Evolutionary conservation across 2,329 filamentous ascomycete genomes (phyloP).

Genomic region (Xylariales sp.): DNA sequence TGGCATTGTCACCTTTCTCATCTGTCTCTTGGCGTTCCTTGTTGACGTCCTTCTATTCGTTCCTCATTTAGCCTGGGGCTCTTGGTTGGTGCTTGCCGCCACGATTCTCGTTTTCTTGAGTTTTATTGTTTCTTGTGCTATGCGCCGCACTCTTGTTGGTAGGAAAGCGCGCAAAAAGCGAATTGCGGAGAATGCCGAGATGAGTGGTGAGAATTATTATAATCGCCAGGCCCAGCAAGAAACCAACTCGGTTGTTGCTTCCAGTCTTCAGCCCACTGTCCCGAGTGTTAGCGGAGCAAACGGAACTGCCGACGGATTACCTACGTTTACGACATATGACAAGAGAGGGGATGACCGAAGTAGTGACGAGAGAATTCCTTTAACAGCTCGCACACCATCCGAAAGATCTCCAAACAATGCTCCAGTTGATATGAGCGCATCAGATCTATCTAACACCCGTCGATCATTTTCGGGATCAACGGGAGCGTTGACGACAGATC

Average conservation of each 20-base stretch:
- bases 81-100: conserved; percentile 90
- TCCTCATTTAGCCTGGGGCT: conserved; percentile 92
- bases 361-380: conserved; percentile 77
- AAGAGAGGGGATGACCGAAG: conserved; percentile 69
- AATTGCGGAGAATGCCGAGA: conserved; percentile 93
- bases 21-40: conserved; percentile 87
- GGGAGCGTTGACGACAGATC: conserved; percentile 60
- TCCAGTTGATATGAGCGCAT: conserved; percentile 54
- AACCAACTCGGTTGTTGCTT: conserved; percentile 54
- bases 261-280: conserved; percentile 66
- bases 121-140: conserved; percentile 89
- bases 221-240: conserved; percentile 72
- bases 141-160: conserved; percentile 91
- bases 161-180: conserved; percentile 92
- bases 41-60: conserved; percentile 95
- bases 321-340: conserved; percentile 74
- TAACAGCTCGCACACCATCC: conserved; percentile 74
- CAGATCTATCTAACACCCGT: conserved; percentile 52
- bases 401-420: conserved; percentile 64
- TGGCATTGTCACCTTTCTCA: conserved; percentile 83
- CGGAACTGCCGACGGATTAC: conserved; percentile 59
- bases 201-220: conserved; percentile 95
- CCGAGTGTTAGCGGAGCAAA: conserved; percentile 68
- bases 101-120: conserved; percentile 86
- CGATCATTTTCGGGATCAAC: conserved; percentile 56